Percentiles rank a stretch among this genome's conserved stretches.
These are phyloP conservation scores for Aureobasidium musti DNA, from an alignment of 2,329 filamentous ascomycete genomes.

Conservation along the genomic window DNA sequence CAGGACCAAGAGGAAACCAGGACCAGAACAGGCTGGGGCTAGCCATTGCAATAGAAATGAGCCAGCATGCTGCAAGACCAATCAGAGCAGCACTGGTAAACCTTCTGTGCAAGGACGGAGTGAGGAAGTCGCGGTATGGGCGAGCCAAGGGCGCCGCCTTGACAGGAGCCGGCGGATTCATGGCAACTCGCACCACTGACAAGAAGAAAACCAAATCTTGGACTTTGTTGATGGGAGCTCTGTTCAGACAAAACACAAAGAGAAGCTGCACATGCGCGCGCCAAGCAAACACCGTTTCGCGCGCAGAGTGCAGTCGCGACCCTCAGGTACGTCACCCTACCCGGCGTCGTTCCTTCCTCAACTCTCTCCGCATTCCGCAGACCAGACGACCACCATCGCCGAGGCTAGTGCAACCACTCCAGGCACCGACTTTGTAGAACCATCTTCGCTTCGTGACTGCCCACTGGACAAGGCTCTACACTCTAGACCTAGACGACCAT, in stretches of 20 bases:
- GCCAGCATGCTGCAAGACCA: conserved; percentile 70
- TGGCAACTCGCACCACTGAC: neutral
- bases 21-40: conserved; percentile 63
- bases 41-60: conserved; percentile 67
- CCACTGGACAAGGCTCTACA: neutral
- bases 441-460: neutral
- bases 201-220: neutral
- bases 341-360: conserved; percentile 1
- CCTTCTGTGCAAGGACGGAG: conserved; percentile 80
- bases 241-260: conserved; percentile 11
- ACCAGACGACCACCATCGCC: conserved; percentile 12
- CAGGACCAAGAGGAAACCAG: conserved; percentile 80
- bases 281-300: conserved; percentile 24
- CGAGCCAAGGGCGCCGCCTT: conserved; percentile 25
- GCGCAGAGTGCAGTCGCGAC: conserved; percentile 1
- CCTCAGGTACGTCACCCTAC: conserved; percentile 13
- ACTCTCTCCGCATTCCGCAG: conserved; percentile 6
- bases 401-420: neutral
- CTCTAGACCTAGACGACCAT: conserved; percentile 30
- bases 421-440: conserved; percentile 8
- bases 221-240: conserved; percentile 11
- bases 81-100: conserved; percentile 77
- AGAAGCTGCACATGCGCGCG: conserved; percentile 24
- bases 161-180: conserved; percentile 12
- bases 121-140: conserved; percentile 85